phyloP scores from a whole-genome alignment of 352 stramenopile genomes.

The Sclerospora graminicola region DNA sequence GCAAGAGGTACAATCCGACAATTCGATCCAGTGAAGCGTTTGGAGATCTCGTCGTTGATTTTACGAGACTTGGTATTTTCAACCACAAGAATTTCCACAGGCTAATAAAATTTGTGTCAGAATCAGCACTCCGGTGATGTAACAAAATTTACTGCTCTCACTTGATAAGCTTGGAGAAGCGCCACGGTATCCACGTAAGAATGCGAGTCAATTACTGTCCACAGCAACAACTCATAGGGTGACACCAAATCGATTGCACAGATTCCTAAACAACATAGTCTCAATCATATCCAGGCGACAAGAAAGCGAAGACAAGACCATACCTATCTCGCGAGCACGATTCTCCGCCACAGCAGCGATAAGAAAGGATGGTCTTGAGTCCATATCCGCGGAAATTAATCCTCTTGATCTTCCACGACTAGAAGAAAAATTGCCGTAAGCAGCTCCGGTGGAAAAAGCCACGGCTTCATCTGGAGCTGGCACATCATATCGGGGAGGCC shows the following conservation, averaged over 20 bases:
- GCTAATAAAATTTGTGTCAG: slow-evolving; percentile 18
- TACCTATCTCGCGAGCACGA: slow-evolving; percentile 49
- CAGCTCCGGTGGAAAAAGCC: neutral
- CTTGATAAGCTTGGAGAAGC: slow-evolving; percentile 62
- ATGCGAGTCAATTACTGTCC: slow-evolving; percentile 72
- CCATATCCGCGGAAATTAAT: slow-evolving; percentile 6
- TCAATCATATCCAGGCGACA: neutral
- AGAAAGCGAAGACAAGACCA: neutral
- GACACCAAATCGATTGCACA: slow-evolving; percentile 62
- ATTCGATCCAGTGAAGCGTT: slow-evolving; percentile 37
- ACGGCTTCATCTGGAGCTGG: slow-evolving; percentile 14
- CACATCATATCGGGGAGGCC: slow-evolving; percentile 23
- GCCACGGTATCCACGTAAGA: slow-evolving; percentile 61
- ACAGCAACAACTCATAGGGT: slow-evolving; percentile 63
- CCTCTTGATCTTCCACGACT: slow-evolving; percentile 15
- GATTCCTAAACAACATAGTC: slow-evolving; percentile 25
- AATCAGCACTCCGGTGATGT: neutral
- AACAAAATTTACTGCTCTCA: slow-evolving; percentile 4
- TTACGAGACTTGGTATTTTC: slow-evolving; percentile 43
- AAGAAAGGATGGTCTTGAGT: slow-evolving; percentile 33
- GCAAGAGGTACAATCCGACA: slow-evolving; percentile 60
- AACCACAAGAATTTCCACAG: slow-evolving; percentile 64
- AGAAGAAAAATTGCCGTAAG: neutral
- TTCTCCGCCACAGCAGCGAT: slow-evolving; percentile 55
- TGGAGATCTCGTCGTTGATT: slow-evolving; percentile 64